A percentile compares a stretch with the other conserved stretches of the same genome.
These are phyloP conservation scores for Leucaena leucocephala DNA, from an alignment of 306 rosid species.

Conservation along the genomic window DNA sequence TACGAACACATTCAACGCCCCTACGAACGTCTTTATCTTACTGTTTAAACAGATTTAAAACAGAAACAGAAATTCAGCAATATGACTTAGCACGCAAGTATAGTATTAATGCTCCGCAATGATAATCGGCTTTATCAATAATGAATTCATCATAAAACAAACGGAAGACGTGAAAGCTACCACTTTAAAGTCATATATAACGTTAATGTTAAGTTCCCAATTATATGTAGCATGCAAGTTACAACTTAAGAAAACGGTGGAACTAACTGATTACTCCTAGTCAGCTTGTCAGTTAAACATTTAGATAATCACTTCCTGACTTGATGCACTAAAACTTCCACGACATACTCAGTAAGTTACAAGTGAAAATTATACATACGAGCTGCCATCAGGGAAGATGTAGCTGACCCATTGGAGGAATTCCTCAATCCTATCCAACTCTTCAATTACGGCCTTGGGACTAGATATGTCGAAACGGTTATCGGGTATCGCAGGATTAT, in stretches of 20 bases:
- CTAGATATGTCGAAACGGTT: constrained; percentile 52
- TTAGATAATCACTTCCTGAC: not conserved
- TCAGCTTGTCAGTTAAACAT: not conserved
- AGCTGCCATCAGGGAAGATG: constrained; percentile 79
- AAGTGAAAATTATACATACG: constrained; percentile 51
- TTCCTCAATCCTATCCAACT: constrained; percentile 94
- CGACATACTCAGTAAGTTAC: not conserved
- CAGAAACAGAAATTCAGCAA: not conserved
- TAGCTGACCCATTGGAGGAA: constrained; percentile 95
- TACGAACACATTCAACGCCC: not conserved
- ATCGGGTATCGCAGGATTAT: constrained; percentile 63
- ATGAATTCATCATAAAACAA: not conserved
- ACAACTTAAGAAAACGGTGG: not conserved
- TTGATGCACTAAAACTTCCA: not conserved
- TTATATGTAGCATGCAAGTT: not conserved
- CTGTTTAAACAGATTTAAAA: not conserved
- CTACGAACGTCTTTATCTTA: not conserved
- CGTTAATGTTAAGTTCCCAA: not conserved
- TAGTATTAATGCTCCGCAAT: not conserved
- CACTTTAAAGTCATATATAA: not conserved
- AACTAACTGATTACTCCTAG: not conserved
- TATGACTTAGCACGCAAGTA: not conserved
- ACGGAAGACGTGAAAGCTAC: not conserved
- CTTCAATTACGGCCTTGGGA: constrained; percentile 69
- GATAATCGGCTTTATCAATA: not conserved